phyloP scores from a whole-genome alignment of 306 rosid species.

The Prunus persica region DNA sequence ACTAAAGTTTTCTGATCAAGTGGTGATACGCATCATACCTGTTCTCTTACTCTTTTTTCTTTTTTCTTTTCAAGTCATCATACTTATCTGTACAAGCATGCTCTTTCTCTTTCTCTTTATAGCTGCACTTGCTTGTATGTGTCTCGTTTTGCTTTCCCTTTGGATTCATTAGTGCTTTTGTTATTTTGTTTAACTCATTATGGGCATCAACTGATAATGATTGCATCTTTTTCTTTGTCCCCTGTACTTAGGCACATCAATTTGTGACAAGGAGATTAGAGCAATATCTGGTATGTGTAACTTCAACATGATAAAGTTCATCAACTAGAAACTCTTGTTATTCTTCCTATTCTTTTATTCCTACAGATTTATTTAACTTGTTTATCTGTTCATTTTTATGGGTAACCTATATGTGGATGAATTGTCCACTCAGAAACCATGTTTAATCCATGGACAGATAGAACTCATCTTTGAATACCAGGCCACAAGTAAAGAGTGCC shows the following conservation, averaged over 20 bases:
- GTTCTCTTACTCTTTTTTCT: too few species aligned
- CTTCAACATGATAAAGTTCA: conserved; percentile 12
- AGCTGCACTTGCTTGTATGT: neutral
- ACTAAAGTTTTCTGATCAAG: neutral
- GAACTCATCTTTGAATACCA: too few species aligned
- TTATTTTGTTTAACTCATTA: neutral
- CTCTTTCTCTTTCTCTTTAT: too few species aligned
- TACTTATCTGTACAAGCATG: too few species aligned
- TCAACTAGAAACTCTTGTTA: neutral
- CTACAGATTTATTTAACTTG: conserved; percentile 8
- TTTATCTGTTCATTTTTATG: neutral
- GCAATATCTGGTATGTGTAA: conserved; percentile 74
- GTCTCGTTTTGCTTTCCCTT: neutral
- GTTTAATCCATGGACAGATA: neutral
- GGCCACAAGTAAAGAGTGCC: too few species aligned
- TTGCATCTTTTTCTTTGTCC: conserved; percentile 14
- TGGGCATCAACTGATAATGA: conserved; percentile 6
- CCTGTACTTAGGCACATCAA: conserved; percentile 57
- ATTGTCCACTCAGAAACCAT: neutral
- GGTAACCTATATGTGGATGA: neutral
- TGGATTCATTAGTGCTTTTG: neutral
- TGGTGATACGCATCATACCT: too few species aligned
- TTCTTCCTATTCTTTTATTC: neutral
- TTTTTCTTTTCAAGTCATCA: too few species aligned
- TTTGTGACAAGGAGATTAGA: conserved; percentile 86